Evolutionary conservation across 2,329 filamentous ascomycete species (phyloP).

Genomic region (Grosmannia clavigera): DNA sequence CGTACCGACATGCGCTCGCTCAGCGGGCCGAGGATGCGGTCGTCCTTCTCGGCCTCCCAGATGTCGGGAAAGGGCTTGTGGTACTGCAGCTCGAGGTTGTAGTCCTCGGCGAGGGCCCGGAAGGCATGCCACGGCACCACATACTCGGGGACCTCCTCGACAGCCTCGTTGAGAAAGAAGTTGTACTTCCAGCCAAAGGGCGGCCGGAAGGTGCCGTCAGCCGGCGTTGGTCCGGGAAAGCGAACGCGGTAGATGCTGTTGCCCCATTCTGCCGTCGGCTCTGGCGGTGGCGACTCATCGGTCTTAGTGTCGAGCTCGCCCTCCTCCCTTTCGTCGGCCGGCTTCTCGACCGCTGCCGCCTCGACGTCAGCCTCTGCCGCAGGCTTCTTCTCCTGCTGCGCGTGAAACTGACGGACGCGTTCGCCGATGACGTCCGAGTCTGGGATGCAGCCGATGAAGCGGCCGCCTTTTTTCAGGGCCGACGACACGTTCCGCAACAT

Average conservation of each 20-base stretch:
- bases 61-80: slow-evolving; percentile 84
- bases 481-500: slow-evolving; percentile 93
- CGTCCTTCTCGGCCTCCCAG: slow-evolving; percentile 84
- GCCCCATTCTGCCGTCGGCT: slow-evolving; percentile 68
- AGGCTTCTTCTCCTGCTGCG: slow-evolving; percentile 23
- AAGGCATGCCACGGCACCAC: slow-evolving; percentile 98
- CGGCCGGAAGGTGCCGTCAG: slow-evolving; percentile 83
- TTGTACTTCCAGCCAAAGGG: slow-evolving; percentile 97
- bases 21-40: slow-evolving; percentile 65
- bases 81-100: slow-evolving; percentile 91
- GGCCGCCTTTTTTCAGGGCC: slow-evolving; percentile 81
- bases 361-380: slow-evolving; percentile 24
- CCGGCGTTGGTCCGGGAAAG: slow-evolving; percentile 71
- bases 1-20: slow-evolving; percentile 95
- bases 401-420: slow-evolving; percentile 65
- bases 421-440: slow-evolving; percentile 83
- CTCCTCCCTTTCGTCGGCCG: slow-evolving; percentile 16
- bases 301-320: neutral
- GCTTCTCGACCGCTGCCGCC: slow-evolving; percentile 29
- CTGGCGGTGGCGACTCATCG: slow-evolving; percentile 38
- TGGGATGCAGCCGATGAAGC: slow-evolving; percentile 92
- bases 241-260: slow-evolving; percentile 87
- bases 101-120: slow-evolving; percentile 87
- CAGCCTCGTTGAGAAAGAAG: slow-evolving; percentile 90
- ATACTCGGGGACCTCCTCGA: slow-evolving; percentile 93